phyloP scores from a whole-genome alignment of 23 red algal genomes.

The Pyropia yezoensis region DNA sequence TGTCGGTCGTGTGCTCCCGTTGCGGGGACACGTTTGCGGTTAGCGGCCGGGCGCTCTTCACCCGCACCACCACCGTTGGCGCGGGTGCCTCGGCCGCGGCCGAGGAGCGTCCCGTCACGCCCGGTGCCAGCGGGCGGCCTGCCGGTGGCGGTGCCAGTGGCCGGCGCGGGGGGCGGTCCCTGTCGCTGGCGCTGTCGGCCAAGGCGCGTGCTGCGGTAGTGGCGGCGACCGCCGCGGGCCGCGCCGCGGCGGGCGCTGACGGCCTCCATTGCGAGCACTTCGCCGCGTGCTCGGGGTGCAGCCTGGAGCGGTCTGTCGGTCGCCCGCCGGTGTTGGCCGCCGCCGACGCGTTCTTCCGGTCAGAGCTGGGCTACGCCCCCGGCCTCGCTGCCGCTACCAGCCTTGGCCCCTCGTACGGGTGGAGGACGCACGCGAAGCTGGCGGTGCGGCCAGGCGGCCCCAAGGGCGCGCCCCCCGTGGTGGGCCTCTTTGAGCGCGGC shows the following conservation, averaged over 20 bases:
- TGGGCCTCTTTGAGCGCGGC: conserved; percentile 42
- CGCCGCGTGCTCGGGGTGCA: conserved; percentile 10
- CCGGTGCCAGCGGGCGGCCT: no score
- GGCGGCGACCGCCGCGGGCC: no score
- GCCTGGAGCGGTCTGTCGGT: background rate
- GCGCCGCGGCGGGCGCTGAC: background rate
- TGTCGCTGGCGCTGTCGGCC: no score
- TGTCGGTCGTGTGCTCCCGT: no score
- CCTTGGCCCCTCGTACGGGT: conserved; percentile 8
- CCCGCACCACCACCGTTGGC: no score
- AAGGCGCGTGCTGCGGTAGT: no score
- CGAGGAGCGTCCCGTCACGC: no score
- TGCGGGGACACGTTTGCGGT: no score
- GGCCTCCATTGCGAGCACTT: conserved; percentile 4
- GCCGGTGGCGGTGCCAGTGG: no score
- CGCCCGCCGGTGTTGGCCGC: background rate
- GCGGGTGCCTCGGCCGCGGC: no score
- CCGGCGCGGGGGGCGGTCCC: no score
- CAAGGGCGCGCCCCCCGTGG: background rate
- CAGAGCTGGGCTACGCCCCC: background rate
- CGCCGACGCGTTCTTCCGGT: background rate
- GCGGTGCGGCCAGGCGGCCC: conserved; percentile 17
- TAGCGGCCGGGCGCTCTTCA: no score
- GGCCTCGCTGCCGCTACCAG: background rate
- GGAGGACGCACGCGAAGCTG: conserved; percentile 69